Percentiles rank a stretch among this genome's conserved stretches.
phyloP scores from a whole-genome alignment of 257 asterid genomes.

The Haberlea rhodopensis region DNA sequence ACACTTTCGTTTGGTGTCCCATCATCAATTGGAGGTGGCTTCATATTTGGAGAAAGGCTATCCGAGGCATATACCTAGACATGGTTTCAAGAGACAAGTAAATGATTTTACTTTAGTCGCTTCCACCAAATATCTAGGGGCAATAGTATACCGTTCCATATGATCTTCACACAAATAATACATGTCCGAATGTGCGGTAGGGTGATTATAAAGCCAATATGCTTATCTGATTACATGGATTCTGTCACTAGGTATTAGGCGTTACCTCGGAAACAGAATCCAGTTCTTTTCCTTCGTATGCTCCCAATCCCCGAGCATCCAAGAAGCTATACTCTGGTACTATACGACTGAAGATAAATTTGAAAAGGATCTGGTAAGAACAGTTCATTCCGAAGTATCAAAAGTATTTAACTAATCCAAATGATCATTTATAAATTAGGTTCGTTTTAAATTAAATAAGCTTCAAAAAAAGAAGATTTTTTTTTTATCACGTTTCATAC shows the following conservation, averaged over 20 bases:
- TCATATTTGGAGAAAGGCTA: conserved; percentile 63
- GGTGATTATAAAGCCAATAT: neutral
- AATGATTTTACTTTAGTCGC: neutral
- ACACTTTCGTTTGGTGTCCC: conserved; percentile 96
- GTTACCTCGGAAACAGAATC: conserved; percentile 68
- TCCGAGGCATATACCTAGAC: conserved; percentile 74
- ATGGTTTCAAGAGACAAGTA: conserved; percentile 14
- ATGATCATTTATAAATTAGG: neutral
- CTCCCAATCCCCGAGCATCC: conserved; percentile 99
- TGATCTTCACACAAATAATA: neutral
- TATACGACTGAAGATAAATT: conserved; percentile 48
- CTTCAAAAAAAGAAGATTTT: neutral
- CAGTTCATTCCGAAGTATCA: neutral
- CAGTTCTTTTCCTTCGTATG: conserved; percentile 75
- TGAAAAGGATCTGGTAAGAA: neutral
- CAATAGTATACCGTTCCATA: neutral
- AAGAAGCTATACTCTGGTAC: conserved; percentile 94
- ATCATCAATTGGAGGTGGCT: conserved; percentile 81
- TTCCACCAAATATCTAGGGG: neutral
- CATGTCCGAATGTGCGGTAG: neutral
- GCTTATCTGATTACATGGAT: neutral
- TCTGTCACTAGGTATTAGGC: neutral
- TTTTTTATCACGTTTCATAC: neutral
- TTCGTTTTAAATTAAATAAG: neutral
- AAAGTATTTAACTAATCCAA: neutral